A percentile compares a stretch with the other conserved stretches of the same genome.
These are phyloP conservation scores for Borovskyia barvae DNA, from an alignment of 208 protist genomes.

Conservation along the genomic window DNA sequence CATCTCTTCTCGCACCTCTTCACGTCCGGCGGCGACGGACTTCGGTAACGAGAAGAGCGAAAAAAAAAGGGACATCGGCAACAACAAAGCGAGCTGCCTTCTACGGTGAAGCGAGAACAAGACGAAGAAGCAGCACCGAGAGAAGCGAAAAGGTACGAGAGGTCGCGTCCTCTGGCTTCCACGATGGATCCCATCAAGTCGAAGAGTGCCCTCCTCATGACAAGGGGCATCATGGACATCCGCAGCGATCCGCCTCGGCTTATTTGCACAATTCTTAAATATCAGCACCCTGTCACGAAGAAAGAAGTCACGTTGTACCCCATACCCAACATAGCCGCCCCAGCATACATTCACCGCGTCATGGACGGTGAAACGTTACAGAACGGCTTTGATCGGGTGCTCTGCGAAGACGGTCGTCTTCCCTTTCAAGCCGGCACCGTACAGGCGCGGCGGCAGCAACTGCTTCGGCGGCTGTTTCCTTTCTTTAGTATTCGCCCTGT, in stretches of 20 bases:
- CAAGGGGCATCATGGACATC: slow-evolving; percentile 82
- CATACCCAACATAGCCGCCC: slow-evolving; percentile 67
- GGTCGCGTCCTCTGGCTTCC: too few relatives aligned
- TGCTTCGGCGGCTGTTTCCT: slow-evolving; percentile 53
- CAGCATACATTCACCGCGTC: slow-evolving; percentile 62
- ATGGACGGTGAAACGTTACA: slow-evolving; percentile 37
- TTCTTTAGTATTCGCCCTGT: slow-evolving; percentile 71
- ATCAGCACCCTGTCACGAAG: slow-evolving; percentile 57
- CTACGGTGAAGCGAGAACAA: too few relatives aligned
- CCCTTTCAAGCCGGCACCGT: slow-evolving; percentile 58
- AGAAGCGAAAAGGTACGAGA: not conserved
- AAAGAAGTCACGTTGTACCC: slow-evolving; percentile 84
- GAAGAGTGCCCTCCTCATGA: slow-evolving; percentile 77
- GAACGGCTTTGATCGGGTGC: slow-evolving; percentile 56
- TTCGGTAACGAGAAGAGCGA: too few relatives aligned
- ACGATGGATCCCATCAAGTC: slow-evolving; percentile 65
- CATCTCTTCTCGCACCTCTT: too few relatives aligned
- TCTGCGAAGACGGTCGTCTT: slow-evolving; percentile 83
- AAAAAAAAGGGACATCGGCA: too few relatives aligned
- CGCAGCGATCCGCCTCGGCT: slow-evolving; percentile 67
- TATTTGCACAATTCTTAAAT: slow-evolving; percentile 63
- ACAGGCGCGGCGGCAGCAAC: slow-evolving; percentile 31
- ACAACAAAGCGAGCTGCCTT: too few relatives aligned
- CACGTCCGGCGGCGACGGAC: too few relatives aligned
- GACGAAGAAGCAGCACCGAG: too few relatives aligned